Conservation (phyloP, 306 rosid species). For the Senna tora region DNA sequence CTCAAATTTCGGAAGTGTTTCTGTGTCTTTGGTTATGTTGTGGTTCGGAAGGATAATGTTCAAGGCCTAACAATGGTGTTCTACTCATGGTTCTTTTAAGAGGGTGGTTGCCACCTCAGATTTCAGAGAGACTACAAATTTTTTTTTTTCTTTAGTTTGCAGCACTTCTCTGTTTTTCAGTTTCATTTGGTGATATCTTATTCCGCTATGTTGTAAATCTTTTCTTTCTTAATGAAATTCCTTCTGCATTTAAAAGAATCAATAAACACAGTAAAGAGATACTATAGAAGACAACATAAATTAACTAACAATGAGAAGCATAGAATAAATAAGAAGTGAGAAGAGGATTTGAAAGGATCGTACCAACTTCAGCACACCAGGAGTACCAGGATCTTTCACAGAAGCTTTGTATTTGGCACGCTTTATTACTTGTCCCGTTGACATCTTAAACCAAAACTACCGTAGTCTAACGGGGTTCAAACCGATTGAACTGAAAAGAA, state of each 20-base stretch:
- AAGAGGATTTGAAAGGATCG: background rate
- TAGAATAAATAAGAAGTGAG: background rate
- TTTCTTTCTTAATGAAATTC: background rate
- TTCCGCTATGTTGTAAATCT: background rate
- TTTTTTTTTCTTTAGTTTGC: background rate
- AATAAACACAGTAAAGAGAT: background rate
- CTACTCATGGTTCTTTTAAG: background rate
- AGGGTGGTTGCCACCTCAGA: background rate
- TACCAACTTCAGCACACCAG: constrained; percentile 86
- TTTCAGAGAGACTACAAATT: background rate
- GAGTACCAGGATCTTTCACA: constrained; percentile 77
- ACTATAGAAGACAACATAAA: background rate
- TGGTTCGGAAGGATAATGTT: background rate
- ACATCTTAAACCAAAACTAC: constrained; percentile 48
- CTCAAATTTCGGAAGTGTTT: background rate
- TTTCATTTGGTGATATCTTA: background rate
- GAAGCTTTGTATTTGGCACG: constrained; percentile 80
- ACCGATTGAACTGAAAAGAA: constrained; percentile 17
- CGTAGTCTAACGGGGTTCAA: constrained; percentile 21
- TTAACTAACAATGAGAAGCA: constrained; percentile 19
- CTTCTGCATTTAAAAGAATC: background rate
- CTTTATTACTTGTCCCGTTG: constrained; percentile 60
- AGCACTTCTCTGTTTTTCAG: background rate
- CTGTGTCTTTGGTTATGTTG: background rate
- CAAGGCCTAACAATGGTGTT: background rate